phyloP scores from a whole-genome alignment of 2,329 filamentous ascomycete species.

The Penicillium sp. region DNA sequence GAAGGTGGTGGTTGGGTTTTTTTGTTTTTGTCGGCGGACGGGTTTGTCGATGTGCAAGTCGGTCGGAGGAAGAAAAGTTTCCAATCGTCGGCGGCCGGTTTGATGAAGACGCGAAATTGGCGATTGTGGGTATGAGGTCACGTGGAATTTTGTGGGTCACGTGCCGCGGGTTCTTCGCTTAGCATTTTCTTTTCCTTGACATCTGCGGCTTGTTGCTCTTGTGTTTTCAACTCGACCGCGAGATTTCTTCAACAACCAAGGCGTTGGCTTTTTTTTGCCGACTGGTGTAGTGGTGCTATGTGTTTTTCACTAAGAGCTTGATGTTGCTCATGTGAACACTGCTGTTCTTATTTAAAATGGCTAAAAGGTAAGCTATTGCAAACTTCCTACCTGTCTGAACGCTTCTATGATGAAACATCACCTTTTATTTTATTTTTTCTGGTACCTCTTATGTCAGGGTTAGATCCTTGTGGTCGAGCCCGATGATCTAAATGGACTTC shows the following conservation, averaged over 20 bases:
- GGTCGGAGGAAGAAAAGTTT: conserved; percentile 12
- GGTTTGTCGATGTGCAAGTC: conserved; percentile 33
- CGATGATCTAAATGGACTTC: conserved; percentile 89
- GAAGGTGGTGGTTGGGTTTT: conserved; percentile 31
- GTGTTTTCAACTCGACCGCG: conserved; percentile 11
- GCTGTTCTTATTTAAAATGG: background rate
- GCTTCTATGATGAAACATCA: conserved; percentile 73
- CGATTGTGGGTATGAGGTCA: conserved; percentile 21
- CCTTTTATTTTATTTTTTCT: conserved; percentile 69
- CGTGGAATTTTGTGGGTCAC: conserved; percentile 37
- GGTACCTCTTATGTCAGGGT: conserved; percentile 97
- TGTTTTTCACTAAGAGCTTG: conserved; percentile 5
- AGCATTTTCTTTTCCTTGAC: conserved; percentile 22
- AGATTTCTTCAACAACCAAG: background rate
- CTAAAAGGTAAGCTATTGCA: conserved; percentile 35
- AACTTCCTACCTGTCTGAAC: conserved; percentile 14
- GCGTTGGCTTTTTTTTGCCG: background rate
- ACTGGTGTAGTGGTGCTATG: conserved; percentile 5
- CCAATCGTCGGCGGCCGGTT: conserved; percentile 3
- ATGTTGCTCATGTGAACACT: conserved; percentile 11
- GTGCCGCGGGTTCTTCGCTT: conserved; percentile 30
- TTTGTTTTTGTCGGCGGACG: conserved; percentile 21
- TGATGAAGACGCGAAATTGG: conserved; percentile 16
- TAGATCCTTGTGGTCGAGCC: conserved; percentile 49
- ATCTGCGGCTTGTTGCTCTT: conserved; percentile 11